A percentile compares a stretch with the other conserved stretches of the same genome.
Evolutionary conservation across 176 grass and related monocot genomes (phyloP).

Genomic region (Rhipidocladum racemiflorum): DNA sequence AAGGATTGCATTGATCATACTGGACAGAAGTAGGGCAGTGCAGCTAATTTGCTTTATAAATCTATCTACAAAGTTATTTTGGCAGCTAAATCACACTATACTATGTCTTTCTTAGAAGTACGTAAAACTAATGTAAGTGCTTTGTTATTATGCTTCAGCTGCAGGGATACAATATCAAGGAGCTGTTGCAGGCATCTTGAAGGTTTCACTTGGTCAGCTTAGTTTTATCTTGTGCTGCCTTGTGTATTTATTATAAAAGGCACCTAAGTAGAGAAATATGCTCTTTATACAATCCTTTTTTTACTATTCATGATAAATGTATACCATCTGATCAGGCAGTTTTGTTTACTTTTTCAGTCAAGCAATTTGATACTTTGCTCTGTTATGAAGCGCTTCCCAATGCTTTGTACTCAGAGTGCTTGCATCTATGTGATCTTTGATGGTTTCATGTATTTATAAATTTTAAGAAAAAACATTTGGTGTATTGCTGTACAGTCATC

Average conservation of each 20-base stretch:
- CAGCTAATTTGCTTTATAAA: neutral
- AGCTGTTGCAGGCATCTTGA: conserved; percentile 73
- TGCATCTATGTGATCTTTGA: neutral
- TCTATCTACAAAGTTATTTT: neutral
- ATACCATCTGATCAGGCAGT: neutral
- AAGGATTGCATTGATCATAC: neutral
- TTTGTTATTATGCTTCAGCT: conserved; percentile 46
- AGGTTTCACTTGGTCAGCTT: conserved; percentile 26
- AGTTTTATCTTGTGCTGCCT: neutral
- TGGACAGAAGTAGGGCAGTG: neutral
- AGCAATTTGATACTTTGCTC: neutral
- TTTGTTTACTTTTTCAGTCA: neutral
- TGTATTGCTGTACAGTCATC: neutral
- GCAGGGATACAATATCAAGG: conserved; percentile 85
- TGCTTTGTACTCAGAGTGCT: neutral
- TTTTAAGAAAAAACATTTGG: neutral
- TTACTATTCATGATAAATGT: neutral
- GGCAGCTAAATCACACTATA: neutral
- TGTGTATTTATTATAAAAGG: conserved; percentile 8
- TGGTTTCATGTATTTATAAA: neutral
- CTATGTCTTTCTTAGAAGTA: neutral
- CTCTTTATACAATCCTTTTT: neutral
- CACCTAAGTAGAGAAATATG: neutral
- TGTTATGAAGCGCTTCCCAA: neutral
- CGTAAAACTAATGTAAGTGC: conserved; percentile 13